These are phyloP conservation scores for Kwoniella pini DNA, from an alignment of 768 basidiomycete species.

Conservation along the genomic window DNA sequence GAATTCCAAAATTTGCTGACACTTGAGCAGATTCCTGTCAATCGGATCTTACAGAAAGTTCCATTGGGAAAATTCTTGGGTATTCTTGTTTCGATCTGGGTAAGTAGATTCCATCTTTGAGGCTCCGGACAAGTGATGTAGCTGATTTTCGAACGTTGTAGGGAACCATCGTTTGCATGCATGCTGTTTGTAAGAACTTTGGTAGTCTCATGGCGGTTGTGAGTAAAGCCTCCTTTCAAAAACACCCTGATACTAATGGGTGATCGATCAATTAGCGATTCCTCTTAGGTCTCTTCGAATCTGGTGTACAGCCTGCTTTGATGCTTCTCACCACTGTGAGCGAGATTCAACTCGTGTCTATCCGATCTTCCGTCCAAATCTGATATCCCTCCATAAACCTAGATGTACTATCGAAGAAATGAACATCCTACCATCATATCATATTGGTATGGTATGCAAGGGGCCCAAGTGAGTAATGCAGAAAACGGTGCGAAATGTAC, in stretches of 20 bases:
- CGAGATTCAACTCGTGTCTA: not conserved
- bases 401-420: slow-evolving; percentile 62
- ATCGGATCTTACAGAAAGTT: slow-evolving; percentile 59
- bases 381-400: slow-evolving; percentile 16
- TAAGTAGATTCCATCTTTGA: slow-evolving; percentile 1
- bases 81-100: slow-evolving; percentile 55
- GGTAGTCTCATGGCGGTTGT: slow-evolving; percentile 33
- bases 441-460: slow-evolving; percentile 38
- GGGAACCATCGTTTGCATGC: slow-evolving; percentile 60
- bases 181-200: slow-evolving; percentile 59
- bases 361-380: not conserved
- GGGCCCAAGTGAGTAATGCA: slow-evolving; percentile 24
- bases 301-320: slow-evolving; percentile 33
- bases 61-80: slow-evolving; percentile 61
- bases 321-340: slow-evolving; percentile 54
- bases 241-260: not conserved
- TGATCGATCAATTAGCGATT: not conserved
- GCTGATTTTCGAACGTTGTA: slow-evolving; percentile 42
- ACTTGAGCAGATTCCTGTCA: slow-evolving; percentile 57
- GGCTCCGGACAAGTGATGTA: not conserved
- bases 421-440: slow-evolving; percentile 57
- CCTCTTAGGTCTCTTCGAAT: slow-evolving; percentile 28
- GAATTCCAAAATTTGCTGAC: not conserved
- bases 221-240: not conserved
- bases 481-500: not conserved